phyloP scores from a whole-genome alignment of 129 eudicot species.

The sunflower (Helianthus annuus) region DNA sequence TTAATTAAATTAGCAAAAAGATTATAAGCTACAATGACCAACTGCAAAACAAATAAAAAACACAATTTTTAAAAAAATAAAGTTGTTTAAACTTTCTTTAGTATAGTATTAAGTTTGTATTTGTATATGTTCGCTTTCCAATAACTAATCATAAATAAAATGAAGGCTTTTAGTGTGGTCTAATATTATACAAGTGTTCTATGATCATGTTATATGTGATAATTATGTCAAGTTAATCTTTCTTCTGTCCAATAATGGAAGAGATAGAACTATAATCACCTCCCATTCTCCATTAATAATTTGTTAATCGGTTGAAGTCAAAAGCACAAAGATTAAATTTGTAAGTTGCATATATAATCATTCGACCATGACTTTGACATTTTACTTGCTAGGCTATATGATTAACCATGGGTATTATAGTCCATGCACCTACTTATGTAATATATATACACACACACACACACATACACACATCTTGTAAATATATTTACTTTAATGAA shows the following conservation, averaged over 20 bases:
- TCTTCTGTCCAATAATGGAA: conserved; percentile 35
- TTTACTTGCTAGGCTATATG: conserved; percentile 17
- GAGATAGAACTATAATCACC: conserved; percentile 26
- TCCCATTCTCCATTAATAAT: conserved; percentile 30
- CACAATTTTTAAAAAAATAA: neutral
- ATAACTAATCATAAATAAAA: neutral
- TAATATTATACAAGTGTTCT: conserved; percentile 15
- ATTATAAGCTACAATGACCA: neutral
- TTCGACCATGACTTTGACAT: conserved; percentile 30
- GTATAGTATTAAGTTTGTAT: neutral
- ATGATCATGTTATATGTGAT: conserved; percentile 22
- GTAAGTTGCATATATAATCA: conserved; percentile 31
- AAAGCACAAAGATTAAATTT: conserved; percentile 43
- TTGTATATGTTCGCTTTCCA: neutral
- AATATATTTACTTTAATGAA: neutral
- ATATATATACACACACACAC: neutral
- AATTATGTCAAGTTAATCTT: conserved; percentile 38
- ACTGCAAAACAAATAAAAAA: neutral
- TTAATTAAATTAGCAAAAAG: neutral
- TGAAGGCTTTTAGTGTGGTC: conserved; percentile 13
- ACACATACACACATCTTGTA: neutral
- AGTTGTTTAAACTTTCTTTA: neutral
- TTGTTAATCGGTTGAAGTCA: conserved; percentile 33
- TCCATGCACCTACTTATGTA: conserved; percentile 4
- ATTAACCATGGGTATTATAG: neutral